A percentile compares a stretch with the other conserved stretches of the same genome.
Evolutionary conservation across 176 grass and related monocot genomes (phyloP).

Genomic region (Pontederia crassipes): DNA sequence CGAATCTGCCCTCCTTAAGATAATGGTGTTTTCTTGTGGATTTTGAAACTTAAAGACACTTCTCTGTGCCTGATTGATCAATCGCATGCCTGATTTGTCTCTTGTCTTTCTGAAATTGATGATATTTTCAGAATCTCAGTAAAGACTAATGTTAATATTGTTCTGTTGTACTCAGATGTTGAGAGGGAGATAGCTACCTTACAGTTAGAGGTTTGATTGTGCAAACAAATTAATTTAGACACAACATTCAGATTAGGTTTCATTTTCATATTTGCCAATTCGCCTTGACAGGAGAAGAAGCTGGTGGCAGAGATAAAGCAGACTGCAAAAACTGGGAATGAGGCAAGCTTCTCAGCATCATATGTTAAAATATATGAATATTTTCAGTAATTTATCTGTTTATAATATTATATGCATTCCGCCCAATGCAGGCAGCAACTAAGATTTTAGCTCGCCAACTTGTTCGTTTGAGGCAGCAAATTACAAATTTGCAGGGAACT

Average conservation of each 20-base stretch:
- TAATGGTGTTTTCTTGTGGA: too few relatives aligned
- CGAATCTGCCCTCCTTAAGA: neutral
- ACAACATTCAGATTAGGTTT: conserved; percentile 5
- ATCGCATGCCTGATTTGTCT: neutral
- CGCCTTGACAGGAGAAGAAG: conserved; percentile 77
- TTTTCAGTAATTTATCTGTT: too few relatives aligned
- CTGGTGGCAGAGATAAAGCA: conserved; percentile 96
- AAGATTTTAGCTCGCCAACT: conserved; percentile 93
- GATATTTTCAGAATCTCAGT: conserved; percentile 9
- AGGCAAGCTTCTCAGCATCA: conserved; percentile 33
- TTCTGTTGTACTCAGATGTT: conserved; percentile 42
- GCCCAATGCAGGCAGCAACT: conserved; percentile 51
- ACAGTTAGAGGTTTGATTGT: conserved; percentile 60
- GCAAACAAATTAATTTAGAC: conserved; percentile 6
- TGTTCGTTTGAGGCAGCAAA: conserved; percentile 92
- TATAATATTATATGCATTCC: too few relatives aligned
- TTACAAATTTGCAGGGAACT: conserved; percentile 89
- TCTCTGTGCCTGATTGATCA: too few relatives aligned
- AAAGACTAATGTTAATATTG: conserved; percentile 18
- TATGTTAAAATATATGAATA: neutral
- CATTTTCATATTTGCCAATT: conserved; percentile 13
- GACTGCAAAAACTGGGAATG: conserved; percentile 94
- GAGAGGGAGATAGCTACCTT: conserved; percentile 93
- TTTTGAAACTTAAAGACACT: too few relatives aligned
- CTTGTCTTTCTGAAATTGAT: neutral